Percentiles rank a stretch among this genome's conserved stretches.
phyloP scores from a whole-genome alignment of 2,329 filamentous ascomycete species.

The Alternaria sp. region DNA sequence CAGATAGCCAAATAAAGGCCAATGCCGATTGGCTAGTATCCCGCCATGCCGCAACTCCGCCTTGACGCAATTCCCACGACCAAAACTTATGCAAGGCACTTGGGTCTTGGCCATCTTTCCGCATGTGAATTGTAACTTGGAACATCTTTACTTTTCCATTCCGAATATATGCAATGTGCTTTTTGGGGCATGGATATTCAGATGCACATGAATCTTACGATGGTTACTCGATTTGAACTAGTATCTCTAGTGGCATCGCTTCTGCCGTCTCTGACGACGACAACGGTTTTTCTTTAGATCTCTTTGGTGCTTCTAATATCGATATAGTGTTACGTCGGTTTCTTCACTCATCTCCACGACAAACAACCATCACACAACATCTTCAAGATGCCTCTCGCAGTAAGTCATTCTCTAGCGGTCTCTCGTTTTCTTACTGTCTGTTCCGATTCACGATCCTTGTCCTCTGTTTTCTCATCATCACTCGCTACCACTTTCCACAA shows the following conservation, averaged over 20 bases:
- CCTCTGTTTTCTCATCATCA: neutral
- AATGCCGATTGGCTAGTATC: slow-evolving; percentile 21
- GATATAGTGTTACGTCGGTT: neutral
- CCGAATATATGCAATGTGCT: neutral
- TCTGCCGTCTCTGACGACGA: slow-evolving; percentile 6
- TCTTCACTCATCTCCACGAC: neutral
- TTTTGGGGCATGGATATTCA: neutral
- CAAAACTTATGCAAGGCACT: neutral
- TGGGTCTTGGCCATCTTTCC: neutral
- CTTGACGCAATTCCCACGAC: slow-evolving; percentile 25
- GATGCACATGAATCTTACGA: slow-evolving; percentile 10
- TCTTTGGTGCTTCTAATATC: neutral
- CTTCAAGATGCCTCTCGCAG: slow-evolving; percentile 47
- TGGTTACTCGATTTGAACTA: slow-evolving; percentile 25
- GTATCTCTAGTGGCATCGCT: slow-evolving; percentile 17
- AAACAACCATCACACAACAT: slow-evolving; percentile 19
- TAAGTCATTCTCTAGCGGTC: slow-evolving; percentile 19
- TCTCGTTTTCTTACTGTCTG: neutral
- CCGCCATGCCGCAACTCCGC: slow-evolving; percentile 12
- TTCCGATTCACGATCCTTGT: neutral
- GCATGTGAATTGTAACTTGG: neutral
- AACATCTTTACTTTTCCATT: neutral
- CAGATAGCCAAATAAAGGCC: slow-evolving; percentile 23
- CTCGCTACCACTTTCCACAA: neutral
- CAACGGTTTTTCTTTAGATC: slow-evolving; percentile 1